Base-by-base conservation (phyloP, 176 grass and related monocot species). In the Puccinellia tenuiflora region DNA sequence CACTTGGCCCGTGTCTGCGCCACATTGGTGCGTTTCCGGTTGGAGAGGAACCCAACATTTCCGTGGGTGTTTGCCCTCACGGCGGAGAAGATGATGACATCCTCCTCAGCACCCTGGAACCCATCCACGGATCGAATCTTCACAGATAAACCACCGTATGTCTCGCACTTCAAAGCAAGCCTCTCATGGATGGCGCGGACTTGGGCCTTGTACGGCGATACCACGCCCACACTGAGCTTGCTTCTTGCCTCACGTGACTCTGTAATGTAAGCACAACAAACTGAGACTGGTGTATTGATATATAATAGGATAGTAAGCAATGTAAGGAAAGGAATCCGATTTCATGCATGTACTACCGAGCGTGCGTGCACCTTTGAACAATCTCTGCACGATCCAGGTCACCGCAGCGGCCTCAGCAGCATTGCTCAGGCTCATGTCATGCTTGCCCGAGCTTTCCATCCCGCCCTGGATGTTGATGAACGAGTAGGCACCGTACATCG, bases 71-170 rank as follows among this genome's bases (percentile, higher is more conserved):
- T 94, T 61, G 73, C 85, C 5, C 88, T 81, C 28, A 94, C 88
- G 16, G 88, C 29, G 54, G 86, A 91, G 47, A 94, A 48, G 64
- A 94, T 86, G 62, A 94, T 89, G 16, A 91, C 52, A 64, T 94
- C 92, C 76, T 94, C 92, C 75, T 94, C 88, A 2, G 81, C 76
- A 35, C 92, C 88, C 87, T 94, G 92, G 87, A 94, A 89, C 30
- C 92, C 92, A 74, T 91, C 92, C 38, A 94, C 92, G 4, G 92
- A 88, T 34, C 62, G 81, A 38, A 91, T 83, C 83, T 91, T 91
- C 79, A 94, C 75, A 6, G 86, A 76, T 65, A 91, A 81, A 3
- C 39, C 65, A 0, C 16, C 15, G 38, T 72, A n/a, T 65, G 8
- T 48, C 24, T 46, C 60, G 11, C 61, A 82, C 55, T 4, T 12